phyloP scores from a whole-genome alignment of 257 asterid genomes.

The Lithospermum erythrorhizon region DNA sequence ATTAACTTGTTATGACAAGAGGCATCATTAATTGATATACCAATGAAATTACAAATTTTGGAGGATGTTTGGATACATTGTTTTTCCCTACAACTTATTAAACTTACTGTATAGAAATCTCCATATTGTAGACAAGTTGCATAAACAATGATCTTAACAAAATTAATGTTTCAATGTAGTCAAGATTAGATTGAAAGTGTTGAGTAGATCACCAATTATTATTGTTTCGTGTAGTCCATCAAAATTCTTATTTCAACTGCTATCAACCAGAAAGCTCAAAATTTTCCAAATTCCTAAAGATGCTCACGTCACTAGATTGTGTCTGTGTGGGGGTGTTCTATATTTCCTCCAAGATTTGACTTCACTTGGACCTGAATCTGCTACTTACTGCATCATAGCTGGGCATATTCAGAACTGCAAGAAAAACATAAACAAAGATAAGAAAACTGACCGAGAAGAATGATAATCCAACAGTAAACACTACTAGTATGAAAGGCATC shows the following conservation, averaged over 20 bases:
- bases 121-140: too few relatives aligned
- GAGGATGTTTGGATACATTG: too few relatives aligned
- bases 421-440: constrained; percentile 2
- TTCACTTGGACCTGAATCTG: constrained; percentile 32
- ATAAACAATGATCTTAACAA: too few relatives aligned
- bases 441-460: background rate
- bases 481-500: too few relatives aligned
- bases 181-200: too few relatives aligned
- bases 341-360: constrained; percentile 3
- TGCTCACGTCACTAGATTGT: background rate
- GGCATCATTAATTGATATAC: too few relatives aligned
- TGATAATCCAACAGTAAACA: too few relatives aligned
- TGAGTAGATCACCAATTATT: constrained; percentile 6
- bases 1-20: too few relatives aligned
- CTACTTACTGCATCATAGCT: constrained; percentile 57
- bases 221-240: constrained; percentile 13
- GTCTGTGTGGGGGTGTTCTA: background rate
- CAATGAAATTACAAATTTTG: too few relatives aligned
- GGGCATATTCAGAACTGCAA: constrained; percentile 67
- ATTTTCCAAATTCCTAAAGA: constrained; percentile 10
- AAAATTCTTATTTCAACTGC: constrained; percentile 23
- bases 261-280: constrained; percentile 16
- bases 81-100: too few relatives aligned
- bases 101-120: too few relatives aligned
- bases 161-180: too few relatives aligned